Evolutionary conservation across 148 eudicot genomes (phyloP).

Genomic region (Selenicereus undatus): DNA sequence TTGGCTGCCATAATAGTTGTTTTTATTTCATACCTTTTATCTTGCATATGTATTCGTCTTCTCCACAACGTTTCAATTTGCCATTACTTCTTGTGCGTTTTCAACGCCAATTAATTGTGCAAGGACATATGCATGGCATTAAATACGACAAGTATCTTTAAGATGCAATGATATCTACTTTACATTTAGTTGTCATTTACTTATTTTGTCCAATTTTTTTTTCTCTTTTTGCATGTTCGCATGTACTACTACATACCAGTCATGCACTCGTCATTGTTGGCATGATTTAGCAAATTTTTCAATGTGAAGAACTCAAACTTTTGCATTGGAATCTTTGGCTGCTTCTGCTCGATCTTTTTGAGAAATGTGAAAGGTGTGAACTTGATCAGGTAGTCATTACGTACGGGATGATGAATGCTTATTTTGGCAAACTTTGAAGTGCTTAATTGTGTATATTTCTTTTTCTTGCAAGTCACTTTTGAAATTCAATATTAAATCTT

Average conservation of each 20-base stretch:
- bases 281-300: no score
- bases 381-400: neutral
- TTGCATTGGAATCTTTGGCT: neutral
- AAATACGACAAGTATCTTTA: no score
- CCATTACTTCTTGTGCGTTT: neutral
- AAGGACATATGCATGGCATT: neutral
- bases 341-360: neutral
- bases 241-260: no score
- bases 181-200: no score
- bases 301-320: neutral
- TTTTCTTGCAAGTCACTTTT: neutral
- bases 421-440: neutral
- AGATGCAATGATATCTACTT: no score
- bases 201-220: no score
- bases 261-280: no score
- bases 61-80: neutral
- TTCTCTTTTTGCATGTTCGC: neutral
- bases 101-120: neutral
- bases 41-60: neutral
- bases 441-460: neutral
- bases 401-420: neutral
- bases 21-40: neutral
- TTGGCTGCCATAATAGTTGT: neutral
- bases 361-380: neutral
- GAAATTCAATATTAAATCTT: neutral